These are phyloP conservation scores for Agrocybe praecox DNA, from an alignment of 768 basidiomycete genomes.

Conservation along the genomic window DNA sequence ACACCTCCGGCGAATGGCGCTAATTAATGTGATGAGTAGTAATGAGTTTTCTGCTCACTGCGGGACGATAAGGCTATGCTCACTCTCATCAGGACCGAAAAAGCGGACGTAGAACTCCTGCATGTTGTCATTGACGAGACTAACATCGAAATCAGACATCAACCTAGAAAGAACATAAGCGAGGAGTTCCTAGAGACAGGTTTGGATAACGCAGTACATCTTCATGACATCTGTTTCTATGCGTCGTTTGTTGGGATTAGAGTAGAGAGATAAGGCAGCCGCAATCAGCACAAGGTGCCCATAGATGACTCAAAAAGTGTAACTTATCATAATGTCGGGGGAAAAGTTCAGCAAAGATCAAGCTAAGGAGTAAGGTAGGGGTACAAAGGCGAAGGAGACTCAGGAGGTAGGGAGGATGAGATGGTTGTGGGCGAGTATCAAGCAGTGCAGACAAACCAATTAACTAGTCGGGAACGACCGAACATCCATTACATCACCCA, in stretches of 20 bases:
- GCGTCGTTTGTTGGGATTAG: slow-evolving; percentile 84
- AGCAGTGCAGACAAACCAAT: slow-evolving; percentile 7
- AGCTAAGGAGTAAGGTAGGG: too few species aligned
- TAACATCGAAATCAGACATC: slow-evolving; percentile 99
- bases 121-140: slow-evolving; percentile 97
- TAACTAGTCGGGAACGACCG: slow-evolving; percentile 10
- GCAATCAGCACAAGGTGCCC: slow-evolving; percentile 13
- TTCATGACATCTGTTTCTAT: slow-evolving; percentile 99
- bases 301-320: background rate
- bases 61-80: slow-evolving; percentile 34
- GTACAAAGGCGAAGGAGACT: background rate
- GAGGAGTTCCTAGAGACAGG: background rate
- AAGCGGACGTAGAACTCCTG: slow-evolving; percentile 98
- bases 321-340: slow-evolving; percentile 63
- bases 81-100: slow-evolving; percentile 92
- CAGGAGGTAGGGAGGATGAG: background rate
- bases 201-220: slow-evolving; percentile 53
- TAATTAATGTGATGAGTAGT: slow-evolving; percentile 32
- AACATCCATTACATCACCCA: background rate
- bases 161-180: slow-evolving; percentile 51
- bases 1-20: slow-evolving; percentile 97
- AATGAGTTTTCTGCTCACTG: slow-evolving; percentile 1
- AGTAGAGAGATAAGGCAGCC: slow-evolving; percentile 45
- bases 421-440: slow-evolving; percentile 9
- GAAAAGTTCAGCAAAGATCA: background rate